Base-by-base conservation (phyloP, 148 eudicot genomes). In the Rhododendron kiyosumense region DNA sequence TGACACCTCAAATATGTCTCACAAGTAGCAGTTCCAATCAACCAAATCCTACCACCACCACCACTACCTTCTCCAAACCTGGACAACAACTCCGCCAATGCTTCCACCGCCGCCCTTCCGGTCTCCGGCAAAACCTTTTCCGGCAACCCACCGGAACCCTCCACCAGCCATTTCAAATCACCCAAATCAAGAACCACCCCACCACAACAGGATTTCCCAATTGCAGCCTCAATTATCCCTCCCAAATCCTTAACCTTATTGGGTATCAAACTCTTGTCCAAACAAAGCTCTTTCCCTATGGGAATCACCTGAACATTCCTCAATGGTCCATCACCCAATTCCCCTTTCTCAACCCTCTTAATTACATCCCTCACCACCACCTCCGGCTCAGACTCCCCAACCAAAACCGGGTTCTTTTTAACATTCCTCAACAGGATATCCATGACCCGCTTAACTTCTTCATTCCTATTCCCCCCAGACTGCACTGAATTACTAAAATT, bases 1-100 rank as follows among this genome's bases (percentile, higher is more conserved):
- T 96, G 96, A 78, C 99, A 95, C 87, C 99, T 95, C 88, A 96
- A 78, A 87, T 94, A 96, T 14, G 99, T 96, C 91, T 95, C 98
- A 89, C 98, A 96, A n/a, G 99, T 95, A 52, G 99, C 98, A 22
- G 93, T 92, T 36, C 98, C 99, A 84, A 94, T 91, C 83, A 94
- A 89, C 99, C 99, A 96, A 84, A 96, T 51, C 86, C 78, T 87
- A 22, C 83, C 73, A 28, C 81, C 87, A 38, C 45, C 86, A 43
- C 82, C 59, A 28, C 78, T 84, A 43, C 75, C 87, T 13, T 88
- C 93, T 11, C 87, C 38, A 36, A 86, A 91, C 30, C 89, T 93
- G 69, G 81, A 85, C 88, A 94, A 77, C 3, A 93, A 41, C 75
- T 84, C 90, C 41, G 78, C 89, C 88, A 93, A 87, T 74, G 90